phyloP scores from a whole-genome alignment of 768 basidiomycete species.

The Collybia nuda region DNA sequence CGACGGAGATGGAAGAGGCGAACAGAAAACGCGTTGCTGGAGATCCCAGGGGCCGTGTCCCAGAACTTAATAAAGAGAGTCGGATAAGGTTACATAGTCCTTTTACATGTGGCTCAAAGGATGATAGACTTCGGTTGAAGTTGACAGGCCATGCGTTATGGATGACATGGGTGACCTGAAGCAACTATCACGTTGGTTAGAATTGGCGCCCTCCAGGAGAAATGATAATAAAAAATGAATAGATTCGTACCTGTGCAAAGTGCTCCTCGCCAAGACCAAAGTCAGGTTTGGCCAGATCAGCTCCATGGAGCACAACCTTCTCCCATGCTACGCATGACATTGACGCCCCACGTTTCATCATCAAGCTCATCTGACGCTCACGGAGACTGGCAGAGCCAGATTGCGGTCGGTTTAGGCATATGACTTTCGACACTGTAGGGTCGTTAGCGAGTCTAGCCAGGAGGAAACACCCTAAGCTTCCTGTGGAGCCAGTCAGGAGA shows the following conservation, averaged over 20 bases:
- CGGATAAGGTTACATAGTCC: constrained; percentile 31
- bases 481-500: constrained; percentile 37
- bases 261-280: constrained; percentile 23
- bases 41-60: constrained; percentile 10
- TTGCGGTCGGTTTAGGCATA: constrained; percentile 28
- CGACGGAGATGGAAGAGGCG: constrained; percentile 35
- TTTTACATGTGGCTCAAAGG: constrained; percentile 41
- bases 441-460: constrained; percentile 25
- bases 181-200: constrained; percentile 16
- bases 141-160: constrained; percentile 45
- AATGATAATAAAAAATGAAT: background rate
- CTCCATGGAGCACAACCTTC: constrained; percentile 26
- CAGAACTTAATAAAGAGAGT: constrained; percentile 20
- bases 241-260: constrained; percentile 20
- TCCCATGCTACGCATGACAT: constrained; percentile 24
- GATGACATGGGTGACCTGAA: constrained; percentile 27
- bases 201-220: background rate
- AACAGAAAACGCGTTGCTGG: constrained; percentile 31
- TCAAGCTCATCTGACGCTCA: constrained; percentile 25
- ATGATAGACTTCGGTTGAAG: constrained; percentile 38
- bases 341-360: constrained; percentile 27
- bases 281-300: constrained; percentile 22
- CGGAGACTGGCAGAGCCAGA: constrained; percentile 11
- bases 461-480: constrained; percentile 33
- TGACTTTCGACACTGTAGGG: constrained; percentile 23